A percentile compares a stretch with the other conserved stretches of the same genome.
Evolutionary conservation across 345 rosid genomes (phyloP).

Genomic region (Firmiana major): DNA sequence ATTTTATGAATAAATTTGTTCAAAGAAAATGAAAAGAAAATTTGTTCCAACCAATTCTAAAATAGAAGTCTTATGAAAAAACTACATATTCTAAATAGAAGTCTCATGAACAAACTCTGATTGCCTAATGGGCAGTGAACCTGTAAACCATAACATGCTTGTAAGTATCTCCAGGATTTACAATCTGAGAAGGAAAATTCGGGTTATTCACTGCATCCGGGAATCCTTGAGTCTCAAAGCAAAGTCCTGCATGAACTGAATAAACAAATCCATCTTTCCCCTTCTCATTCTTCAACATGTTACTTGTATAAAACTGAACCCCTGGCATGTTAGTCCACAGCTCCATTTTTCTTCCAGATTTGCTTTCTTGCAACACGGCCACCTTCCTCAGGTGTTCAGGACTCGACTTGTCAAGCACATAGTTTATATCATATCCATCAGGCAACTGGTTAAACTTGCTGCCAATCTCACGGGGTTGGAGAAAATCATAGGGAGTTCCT

Average conservation of each 20-base stretch:
- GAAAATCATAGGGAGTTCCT: conserved; percentile 70
- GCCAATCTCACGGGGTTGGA: conserved; percentile 39
- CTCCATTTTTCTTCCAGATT: conserved; percentile 71
- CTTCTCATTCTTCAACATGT: conserved; percentile 36
- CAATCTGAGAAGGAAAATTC: conserved; percentile 69
- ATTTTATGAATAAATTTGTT: too few relatives aligned
- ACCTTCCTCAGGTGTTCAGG: conserved; percentile 40
- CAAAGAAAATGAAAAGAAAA: neutral
- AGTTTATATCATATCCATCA: conserved; percentile 73
- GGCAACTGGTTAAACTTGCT: conserved; percentile 44
- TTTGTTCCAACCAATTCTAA: neutral
- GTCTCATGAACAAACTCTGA: neutral
- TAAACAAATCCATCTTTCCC: conserved; percentile 60
- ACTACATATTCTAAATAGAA: neutral
- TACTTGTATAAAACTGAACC: conserved; percentile 72
- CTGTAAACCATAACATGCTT: conserved; percentile 64
- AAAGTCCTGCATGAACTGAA: conserved; percentile 42
- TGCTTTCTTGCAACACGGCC: conserved; percentile 49
- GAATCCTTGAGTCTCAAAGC: conserved; percentile 80
- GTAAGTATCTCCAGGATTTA: conserved; percentile 54
- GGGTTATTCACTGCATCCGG: conserved; percentile 75
- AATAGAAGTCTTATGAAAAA: neutral
- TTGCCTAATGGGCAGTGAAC: conserved; percentile 23
- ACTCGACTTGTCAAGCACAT: conserved; percentile 41
- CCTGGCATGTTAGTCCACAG: conserved; percentile 70